Conservation (phyloP, 805 yeast genomes). For the Myxozyma monticola region DNA sequence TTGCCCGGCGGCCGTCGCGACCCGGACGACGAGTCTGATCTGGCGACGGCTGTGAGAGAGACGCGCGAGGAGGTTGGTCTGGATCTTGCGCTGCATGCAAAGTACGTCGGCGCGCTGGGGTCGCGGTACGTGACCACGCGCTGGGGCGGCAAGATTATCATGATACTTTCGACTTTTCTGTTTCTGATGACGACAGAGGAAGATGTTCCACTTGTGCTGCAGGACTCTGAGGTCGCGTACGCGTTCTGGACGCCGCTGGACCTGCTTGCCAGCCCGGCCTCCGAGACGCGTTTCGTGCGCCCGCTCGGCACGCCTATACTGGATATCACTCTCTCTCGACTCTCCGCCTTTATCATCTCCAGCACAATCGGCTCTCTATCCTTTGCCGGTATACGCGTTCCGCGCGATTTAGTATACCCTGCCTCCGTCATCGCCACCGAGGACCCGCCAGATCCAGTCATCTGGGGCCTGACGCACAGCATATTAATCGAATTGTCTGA, state of each 20-base stretch:
- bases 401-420: neutral
- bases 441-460: conserved; percentile 12
- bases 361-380: conserved; percentile 4
- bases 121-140: conserved; percentile 39
- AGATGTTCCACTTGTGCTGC: conserved; percentile 32
- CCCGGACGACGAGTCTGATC: conserved; percentile 38
- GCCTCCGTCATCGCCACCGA: neutral
- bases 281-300: conserved; percentile 24
- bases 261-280: conserved; percentile 30
- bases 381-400: conserved; percentile 14
- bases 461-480: conserved; percentile 44
- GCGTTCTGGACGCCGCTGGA: conserved; percentile 42
- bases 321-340: neutral
- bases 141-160: conserved; percentile 36
- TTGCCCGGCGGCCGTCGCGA: conserved; percentile 46
- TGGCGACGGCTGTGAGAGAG: conserved; percentile 42
- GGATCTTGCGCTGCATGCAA: conserved; percentile 36
- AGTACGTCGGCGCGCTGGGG: conserved; percentile 39
- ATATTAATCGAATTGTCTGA: conserved; percentile 38
- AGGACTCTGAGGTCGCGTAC: conserved; percentile 41
- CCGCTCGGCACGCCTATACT: conserved; percentile 29
- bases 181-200: neutral
- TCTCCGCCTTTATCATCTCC: neutral
- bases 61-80: conserved; percentile 44
- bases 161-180: neutral